Conservation (phyloP, 1,139 yeast species). For the Saccharomycopsis crataegensis region DNA sequence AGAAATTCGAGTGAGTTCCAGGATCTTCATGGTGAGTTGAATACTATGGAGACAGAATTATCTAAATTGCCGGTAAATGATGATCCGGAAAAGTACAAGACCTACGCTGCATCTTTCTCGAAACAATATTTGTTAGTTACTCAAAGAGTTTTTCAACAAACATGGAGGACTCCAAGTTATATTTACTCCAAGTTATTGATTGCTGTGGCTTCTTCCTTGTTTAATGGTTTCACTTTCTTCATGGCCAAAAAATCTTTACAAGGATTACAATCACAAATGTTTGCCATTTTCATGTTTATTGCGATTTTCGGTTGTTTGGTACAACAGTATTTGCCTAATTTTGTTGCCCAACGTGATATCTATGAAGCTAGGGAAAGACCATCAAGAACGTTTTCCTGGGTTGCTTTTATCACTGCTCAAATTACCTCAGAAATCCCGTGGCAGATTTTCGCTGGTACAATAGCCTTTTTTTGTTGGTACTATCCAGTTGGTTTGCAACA, state of each 20-base stretch:
- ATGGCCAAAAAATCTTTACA: slow-evolving; percentile 54
- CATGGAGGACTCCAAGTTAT: slow-evolving; percentile 72
- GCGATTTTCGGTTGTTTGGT: slow-evolving; percentile 54
- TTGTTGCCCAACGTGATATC: slow-evolving; percentile 63
- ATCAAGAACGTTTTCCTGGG: slow-evolving; percentile 57
- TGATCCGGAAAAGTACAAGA: slow-evolving; percentile 22
- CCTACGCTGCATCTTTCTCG: slow-evolving; percentile 37
- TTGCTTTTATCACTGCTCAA: slow-evolving; percentile 53
- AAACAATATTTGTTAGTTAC: slow-evolving; percentile 51
- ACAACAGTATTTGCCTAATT: slow-evolving; percentile 71
- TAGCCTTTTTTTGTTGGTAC: slow-evolving; percentile 69
- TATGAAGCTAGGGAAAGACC: slow-evolving; percentile 93
- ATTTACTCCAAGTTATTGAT: slow-evolving; percentile 60
- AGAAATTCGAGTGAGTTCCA: slow-evolving; percentile 45
- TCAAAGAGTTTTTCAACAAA: slow-evolving; percentile 47
- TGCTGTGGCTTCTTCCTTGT: slow-evolving; percentile 37
- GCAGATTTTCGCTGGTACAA: slow-evolving; percentile 57
- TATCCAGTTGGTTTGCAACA: slow-evolving; percentile 68
- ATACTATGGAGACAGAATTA: slow-evolving; percentile 39
- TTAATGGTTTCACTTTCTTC: slow-evolving; percentile 55
- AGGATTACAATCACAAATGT: slow-evolving; percentile 61
- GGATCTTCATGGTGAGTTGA: slow-evolving; percentile 37
- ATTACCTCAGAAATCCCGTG: slow-evolving; percentile 70
- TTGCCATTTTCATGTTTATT: slow-evolving; percentile 63
- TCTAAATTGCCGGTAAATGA: slow-evolving; percentile 28